Evolutionary conservation across 2,329 filamentous ascomycete species (phyloP), one percentile per base, ranked within the genome.

Genomic region (Ciborinia camelliae): DNA sequence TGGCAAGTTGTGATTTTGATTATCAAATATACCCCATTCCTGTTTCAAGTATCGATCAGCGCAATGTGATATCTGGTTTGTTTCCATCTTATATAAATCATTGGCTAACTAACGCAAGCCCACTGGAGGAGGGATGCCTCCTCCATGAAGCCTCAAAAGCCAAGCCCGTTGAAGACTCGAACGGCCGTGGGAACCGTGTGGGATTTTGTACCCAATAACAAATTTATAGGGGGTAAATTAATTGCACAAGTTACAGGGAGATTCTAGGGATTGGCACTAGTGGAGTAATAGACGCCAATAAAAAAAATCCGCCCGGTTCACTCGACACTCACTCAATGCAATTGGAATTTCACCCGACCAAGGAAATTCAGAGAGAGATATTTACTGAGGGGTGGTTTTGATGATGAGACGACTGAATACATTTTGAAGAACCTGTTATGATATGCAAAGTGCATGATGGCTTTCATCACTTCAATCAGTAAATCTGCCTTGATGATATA

Each of bases 401-500:
- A 32, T 32, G 48, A 73, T 73, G 69, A 51, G 48, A 59, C 60
- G 43, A 10, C 18, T 20, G 15, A 4, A 10, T 47, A 26, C 26
- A 7, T 20, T 20, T n/a, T 5, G 10, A 51, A 7, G 18, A 30
- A 30, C 2, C 28, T 51, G 8, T 5, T 30, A 32, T 48, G 14
- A 26, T 15, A 48, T 48, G 15, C 23, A 47, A 26, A 5, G 9
- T 26, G n/a, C 15, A 43, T 18, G 10, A 47, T 47, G 14, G 23
- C 26, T 47, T n/a, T 47, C 4, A 47, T 26, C 3, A 47, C 9
- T 14, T 14, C 45, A 47, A 47, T 47, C 10, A 26, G 10, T 4
- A 47, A 47, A 4, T 47, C 4, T 23, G 5, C 14, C 20, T 47
- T 10, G n/a, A 47, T 5, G 23, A 28, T 14, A 26, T 18, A 7